Evolutionary conservation across 2,329 filamentous ascomycete species (phyloP), one percentile per base, ranked within the genome.

Genomic region (Aspergillus caelatus): DNA sequence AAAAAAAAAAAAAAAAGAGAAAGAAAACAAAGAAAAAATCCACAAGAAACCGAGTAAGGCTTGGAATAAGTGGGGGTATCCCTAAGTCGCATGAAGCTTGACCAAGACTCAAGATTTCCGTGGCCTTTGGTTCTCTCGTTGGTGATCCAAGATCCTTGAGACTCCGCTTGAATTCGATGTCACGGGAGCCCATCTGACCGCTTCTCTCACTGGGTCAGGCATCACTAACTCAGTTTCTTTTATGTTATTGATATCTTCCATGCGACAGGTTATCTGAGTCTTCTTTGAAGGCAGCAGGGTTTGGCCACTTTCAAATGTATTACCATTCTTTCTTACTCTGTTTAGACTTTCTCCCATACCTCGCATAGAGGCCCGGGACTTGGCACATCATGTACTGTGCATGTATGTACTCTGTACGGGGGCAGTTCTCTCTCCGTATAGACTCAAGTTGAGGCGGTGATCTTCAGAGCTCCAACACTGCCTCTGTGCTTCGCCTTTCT

Each of bases 41-140:
- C 39, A 41, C 39, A 36, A 41, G 16, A 19, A 21, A 41, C 32
- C 21, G 19, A 58, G 56, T 34, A 58, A 23, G 41, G 28, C 61
- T 28, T 53, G 56, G 50, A 21, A 50, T 21, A 60, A 59, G 67
- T 68, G 67, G 68, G 63, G 65, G 63, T 14, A 66, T 68, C 67
- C 67, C 61, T 70, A 65, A 65, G 62, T 64, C 57, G 62, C 53
- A 53, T 39, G 68, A 70, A 70, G 68, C 68, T 70, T 70, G 68
- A 62, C 68, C 62, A 63, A 64, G 62, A 64, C 62, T 57, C 52
- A 61, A 62, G 62, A 46, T 54, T 57, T 34, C 58, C 54, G 60
- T 41, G 39, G 57, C 58, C 56, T 60, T 61, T 62, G 57, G 64
- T 60, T 57, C 55, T 48, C 34, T 62, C 54, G 63, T 61, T 59